Conservation (phyloP, 768 basidiomycete genomes). For the Gloeophyllum trabeum region DNA sequence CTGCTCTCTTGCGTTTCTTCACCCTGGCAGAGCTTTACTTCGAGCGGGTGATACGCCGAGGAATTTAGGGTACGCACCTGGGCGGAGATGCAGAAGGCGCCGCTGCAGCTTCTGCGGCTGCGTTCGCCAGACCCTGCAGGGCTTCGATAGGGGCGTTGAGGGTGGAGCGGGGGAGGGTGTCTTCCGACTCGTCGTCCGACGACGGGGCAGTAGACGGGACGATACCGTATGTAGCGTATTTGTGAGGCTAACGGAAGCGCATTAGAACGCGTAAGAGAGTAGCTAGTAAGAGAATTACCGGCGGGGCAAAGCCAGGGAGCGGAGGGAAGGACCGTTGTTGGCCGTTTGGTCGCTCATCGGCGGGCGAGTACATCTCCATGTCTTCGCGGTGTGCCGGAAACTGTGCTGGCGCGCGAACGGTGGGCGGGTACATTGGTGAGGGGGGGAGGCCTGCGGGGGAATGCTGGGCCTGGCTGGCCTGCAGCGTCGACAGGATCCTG, state of each 20-base stretch:
- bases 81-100: conserved; percentile 56
- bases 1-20: conserved; percentile 77
- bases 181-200: conserved; percentile 66
- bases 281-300: conserved; percentile 34
- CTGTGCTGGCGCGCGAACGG: conserved; percentile 8
- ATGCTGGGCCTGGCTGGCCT: no score
- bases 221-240: conserved; percentile 87
- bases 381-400: conserved; percentile 12
- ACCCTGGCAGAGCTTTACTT: conserved; percentile 29
- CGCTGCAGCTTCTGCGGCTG: conserved; percentile 87
- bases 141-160: conserved; percentile 92
- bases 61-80: conserved; percentile 26
- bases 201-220: conserved; percentile 75
- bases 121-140: conserved; percentile 87
- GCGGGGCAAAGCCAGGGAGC: conserved; percentile 85
- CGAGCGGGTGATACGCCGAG: neutral
- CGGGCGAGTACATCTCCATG: conserved; percentile 18
- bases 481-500: conserved; percentile 65
- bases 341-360: conserved; percentile 18
- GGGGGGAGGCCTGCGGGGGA: no score
- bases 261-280: conserved; percentile 8
- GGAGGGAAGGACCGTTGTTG: conserved; percentile 57
- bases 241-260: conserved; percentile 51
- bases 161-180: conserved; percentile 72
- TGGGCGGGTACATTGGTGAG: neutral